phyloP scores from a whole-genome alignment of 257 asterid genomes.

The Schizonepeta tenuifolia region DNA sequence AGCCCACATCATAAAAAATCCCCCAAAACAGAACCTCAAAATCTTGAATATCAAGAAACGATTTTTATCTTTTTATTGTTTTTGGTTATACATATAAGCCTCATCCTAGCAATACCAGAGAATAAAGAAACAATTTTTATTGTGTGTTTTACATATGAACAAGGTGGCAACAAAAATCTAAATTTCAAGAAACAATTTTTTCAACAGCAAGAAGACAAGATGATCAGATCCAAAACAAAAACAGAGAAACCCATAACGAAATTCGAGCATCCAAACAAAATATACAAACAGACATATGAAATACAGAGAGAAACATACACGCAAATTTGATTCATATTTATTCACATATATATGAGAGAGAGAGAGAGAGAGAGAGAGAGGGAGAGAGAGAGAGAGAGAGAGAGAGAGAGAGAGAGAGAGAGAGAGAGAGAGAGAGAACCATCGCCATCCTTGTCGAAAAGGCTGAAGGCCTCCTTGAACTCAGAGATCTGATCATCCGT shows the following conservation, averaged over 20 bases:
- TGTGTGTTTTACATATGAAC: neutral
- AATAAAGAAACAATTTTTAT: neutral
- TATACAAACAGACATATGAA: neutral
- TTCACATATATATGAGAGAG: too few species aligned
- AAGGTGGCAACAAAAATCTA: conserved; percentile 8
- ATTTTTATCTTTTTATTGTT: neutral
- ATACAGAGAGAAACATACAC: too few species aligned
- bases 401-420: neutral
- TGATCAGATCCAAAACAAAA: conserved; percentile 35
- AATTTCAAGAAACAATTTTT: conserved; percentile 27
- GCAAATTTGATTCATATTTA: neutral
- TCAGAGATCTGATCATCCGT: conserved; percentile 64
- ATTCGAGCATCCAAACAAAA: conserved; percentile 18
- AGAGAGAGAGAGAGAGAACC: conserved; percentile 40
- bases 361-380: too few species aligned
- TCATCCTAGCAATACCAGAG: neutral
- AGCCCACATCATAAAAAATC: conserved; percentile 8
- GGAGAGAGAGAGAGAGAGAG: too few species aligned
- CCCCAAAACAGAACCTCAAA: neutral
- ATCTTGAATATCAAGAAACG: conserved; percentile 23
- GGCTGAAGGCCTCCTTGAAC: conserved; percentile 64
- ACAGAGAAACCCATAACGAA: conserved; percentile 6
- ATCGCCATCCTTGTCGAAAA: conserved; percentile 64
- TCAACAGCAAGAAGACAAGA: neutral
- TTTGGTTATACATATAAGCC: neutral